Percentiles rank a stretch among this genome's conserved stretches.
These are phyloP conservation scores for Hypoxylon trugodes DNA, from an alignment of 495 filamentous ascomycete genomes.

Conservation along the genomic window DNA sequence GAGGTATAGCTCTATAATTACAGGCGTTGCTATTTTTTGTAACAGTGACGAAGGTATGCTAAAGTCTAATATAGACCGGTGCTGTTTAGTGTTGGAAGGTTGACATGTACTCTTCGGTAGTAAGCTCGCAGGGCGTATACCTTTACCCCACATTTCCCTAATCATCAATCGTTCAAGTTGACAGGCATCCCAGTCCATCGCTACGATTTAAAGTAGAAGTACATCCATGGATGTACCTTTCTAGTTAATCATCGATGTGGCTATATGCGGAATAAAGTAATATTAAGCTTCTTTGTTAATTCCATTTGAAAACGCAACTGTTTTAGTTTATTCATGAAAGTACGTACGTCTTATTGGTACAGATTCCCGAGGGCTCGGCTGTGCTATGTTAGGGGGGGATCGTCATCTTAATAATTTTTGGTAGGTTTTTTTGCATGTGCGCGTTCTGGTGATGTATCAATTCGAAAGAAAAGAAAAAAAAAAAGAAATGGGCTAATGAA, in stretches of 20 bases:
- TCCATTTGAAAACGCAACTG: background rate
- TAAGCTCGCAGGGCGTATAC: constrained; percentile 7
- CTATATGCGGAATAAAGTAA: background rate
- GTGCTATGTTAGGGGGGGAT: constrained; percentile 4
- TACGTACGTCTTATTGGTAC: background rate
- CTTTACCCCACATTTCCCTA: constrained; percentile 37
- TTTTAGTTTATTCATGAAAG: background rate
- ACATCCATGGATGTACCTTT: too few relatives aligned
- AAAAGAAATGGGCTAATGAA: constrained; percentile 7
- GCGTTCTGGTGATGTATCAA: background rate
- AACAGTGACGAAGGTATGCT: constrained; percentile 16
- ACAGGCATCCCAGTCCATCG: too few relatives aligned
- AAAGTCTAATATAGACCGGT: constrained; percentile 1
- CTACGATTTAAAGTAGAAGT: too few relatives aligned
- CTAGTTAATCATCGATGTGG: too few relatives aligned
- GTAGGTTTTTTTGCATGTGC: constrained; percentile 16
- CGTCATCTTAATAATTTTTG: constrained; percentile 8
- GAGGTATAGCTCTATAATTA: too few relatives aligned
- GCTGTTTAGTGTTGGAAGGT: constrained; percentile 28
- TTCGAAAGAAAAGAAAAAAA: too few relatives aligned
- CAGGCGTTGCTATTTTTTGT: constrained; percentile 12
- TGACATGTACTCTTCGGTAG: too few relatives aligned
- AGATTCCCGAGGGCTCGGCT: constrained; percentile 13
- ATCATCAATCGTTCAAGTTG: too few relatives aligned
- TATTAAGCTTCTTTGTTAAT: background rate